Evolutionary conservation across 768 basidiomycete species (phyloP).

Genomic region (Paxillus rubicundulus): DNA sequence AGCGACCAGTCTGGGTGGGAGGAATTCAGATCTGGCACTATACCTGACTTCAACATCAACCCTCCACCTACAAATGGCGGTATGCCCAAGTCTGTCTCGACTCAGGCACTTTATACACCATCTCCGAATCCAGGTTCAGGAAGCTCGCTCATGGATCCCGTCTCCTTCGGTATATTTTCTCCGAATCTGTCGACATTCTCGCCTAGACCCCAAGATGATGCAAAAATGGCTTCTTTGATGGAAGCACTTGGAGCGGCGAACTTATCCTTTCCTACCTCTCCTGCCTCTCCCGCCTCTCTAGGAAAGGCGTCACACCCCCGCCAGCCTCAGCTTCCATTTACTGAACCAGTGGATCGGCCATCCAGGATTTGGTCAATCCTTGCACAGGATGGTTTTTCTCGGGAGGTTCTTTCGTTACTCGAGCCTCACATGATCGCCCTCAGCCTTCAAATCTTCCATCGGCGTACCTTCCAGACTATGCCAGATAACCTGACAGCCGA

Average conservation of each 20-base stretch:
- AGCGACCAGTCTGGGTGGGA: conserved; percentile 56
- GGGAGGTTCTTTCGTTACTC: conserved; percentile 61
- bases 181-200: conserved; percentile 52
- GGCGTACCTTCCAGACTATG: conserved; percentile 46
- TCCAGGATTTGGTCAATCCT: conserved; percentile 50
- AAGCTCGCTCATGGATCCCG: conserved; percentile 16
- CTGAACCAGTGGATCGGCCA: conserved; percentile 23
- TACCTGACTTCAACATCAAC: conserved; percentile 41
- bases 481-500: conserved; percentile 53
- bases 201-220: conserved; percentile 46
- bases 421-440: conserved; percentile 60
- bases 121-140: conserved; percentile 42
- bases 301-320: conserved; percentile 23
- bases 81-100: conserved; percentile 47
- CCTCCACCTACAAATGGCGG: conserved; percentile 24
- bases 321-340: conserved; percentile 20
- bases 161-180: conserved; percentile 23
- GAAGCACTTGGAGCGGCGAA: conserved; percentile 40
- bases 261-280: conserved; percentile 12
- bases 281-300: conserved; percentile 19
- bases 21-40: conserved; percentile 49
- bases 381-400: conserved; percentile 63
- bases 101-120: conserved; percentile 50
- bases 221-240: conserved; percentile 42
- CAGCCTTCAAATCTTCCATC: conserved; percentile 64